These are phyloP conservation scores for Narthecium ossifragum DNA, from an alignment of 106 monocot species.

Conservation along the genomic window DNA sequence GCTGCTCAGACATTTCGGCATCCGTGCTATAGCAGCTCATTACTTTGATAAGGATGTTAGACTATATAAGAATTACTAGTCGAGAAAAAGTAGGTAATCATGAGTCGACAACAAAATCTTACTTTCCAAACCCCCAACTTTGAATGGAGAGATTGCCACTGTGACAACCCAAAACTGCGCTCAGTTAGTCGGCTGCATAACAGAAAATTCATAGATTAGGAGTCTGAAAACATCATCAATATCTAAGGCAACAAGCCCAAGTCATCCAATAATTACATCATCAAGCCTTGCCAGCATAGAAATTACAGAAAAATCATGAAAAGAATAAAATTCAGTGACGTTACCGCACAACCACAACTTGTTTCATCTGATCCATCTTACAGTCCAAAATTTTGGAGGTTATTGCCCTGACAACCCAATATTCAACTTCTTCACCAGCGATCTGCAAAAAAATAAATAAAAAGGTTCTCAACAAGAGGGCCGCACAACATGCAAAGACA, in stretches of 20 bases:
- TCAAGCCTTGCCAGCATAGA: no score
- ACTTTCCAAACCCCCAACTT: conserved; percentile 88
- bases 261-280: neutral
- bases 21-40: neutral
- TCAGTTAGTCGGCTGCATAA: conserved; percentile 72
- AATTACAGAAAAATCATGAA: no score
- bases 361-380: conserved; percentile 93
- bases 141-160: conserved; percentile 73
- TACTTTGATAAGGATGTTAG: neutral
- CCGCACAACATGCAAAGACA: no score
- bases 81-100: neutral
- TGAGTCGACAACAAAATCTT: conserved; percentile 4
- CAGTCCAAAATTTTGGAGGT: conserved; percentile 71
- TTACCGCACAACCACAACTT: conserved; percentile 77
- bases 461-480: no score
- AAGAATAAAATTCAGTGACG: neutral
- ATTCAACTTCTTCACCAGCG: conserved; percentile 80
- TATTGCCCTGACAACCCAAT: conserved; percentile 92
- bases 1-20: neutral
- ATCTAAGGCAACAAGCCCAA: neutral
- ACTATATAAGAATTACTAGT: neutral
- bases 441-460: conserved; percentile 38
- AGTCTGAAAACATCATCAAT: neutral
- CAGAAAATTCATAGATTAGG: neutral
- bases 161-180: conserved; percentile 64